phyloP scores from a whole-genome alignment of 805 yeast genomes.

The Metschnikowia cubensis region DNA sequence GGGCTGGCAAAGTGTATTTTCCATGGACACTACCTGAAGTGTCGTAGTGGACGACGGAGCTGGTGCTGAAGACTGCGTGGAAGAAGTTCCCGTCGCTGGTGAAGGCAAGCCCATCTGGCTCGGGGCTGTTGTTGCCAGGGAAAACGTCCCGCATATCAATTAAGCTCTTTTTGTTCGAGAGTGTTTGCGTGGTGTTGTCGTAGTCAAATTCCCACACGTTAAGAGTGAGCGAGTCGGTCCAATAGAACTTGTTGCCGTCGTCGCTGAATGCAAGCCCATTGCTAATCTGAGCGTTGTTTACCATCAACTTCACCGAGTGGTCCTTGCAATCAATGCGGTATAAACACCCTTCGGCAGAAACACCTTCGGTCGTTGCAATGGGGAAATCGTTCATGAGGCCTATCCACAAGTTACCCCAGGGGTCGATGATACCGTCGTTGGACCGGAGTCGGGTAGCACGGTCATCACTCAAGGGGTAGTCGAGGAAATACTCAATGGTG shows the following conservation, averaged over 20 bases:
- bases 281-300: constrained; percentile 45
- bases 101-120: constrained; percentile 79
- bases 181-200: constrained; percentile 24
- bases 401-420: constrained; percentile 71
- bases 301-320: constrained; percentile 30
- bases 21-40: constrained; percentile 48
- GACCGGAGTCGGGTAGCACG: constrained; percentile 38
- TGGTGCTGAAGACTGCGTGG: constrained; percentile 64
- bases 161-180: constrained; percentile 26
- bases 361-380: constrained; percentile 22
- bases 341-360: constrained; percentile 49
- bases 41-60: constrained; percentile 52
- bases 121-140: constrained; percentile 34
- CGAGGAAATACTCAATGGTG: constrained; percentile 37
- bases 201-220: constrained; percentile 38
- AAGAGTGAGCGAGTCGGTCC: constrained; percentile 39
- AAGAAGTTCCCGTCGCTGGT: constrained; percentile 53
- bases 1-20: constrained; percentile 53
- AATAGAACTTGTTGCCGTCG: constrained; percentile 28
- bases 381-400: constrained; percentile 73
- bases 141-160: constrained; percentile 18
- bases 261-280: constrained; percentile 54
- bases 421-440: constrained; percentile 81
- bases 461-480: constrained; percentile 30
- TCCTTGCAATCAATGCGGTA: constrained; percentile 32